A percentile compares a stretch with the other conserved stretches of the same genome.
These are phyloP conservation scores for Eimeria necatrix DNA, from an alignment of 169 alveolate genomes.

Conservation along the genomic window DNA sequence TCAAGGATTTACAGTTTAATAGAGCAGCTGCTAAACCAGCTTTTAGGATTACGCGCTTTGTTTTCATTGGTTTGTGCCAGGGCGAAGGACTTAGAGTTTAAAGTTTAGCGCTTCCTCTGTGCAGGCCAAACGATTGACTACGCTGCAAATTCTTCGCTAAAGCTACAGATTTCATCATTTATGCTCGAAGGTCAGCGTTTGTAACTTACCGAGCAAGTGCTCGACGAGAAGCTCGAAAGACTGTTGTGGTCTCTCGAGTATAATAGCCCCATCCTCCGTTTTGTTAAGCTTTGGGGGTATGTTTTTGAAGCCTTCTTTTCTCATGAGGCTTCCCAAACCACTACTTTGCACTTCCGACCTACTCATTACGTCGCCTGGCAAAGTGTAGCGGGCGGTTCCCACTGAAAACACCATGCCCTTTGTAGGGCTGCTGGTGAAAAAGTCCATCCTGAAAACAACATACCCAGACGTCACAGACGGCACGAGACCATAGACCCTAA, in stretches of 20 bases:
- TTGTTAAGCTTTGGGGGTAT: constrained; percentile 61
- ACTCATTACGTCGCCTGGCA: constrained; percentile 71
- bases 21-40: too few relatives aligned
- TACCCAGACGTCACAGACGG: neutral
- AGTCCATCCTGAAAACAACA: constrained; percentile 4
- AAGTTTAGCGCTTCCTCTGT: neutral
- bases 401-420: constrained; percentile 46
- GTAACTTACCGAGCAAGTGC: constrained; percentile 71
- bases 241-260: constrained; percentile 55
- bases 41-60: too few relatives aligned
- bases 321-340: constrained; percentile 52
- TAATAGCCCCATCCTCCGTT: constrained; percentile 65
- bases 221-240: constrained; percentile 70
- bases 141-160: too few relatives aligned
- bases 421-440: constrained; percentile 16
- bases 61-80: too few relatives aligned
- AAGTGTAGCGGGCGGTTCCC: constrained; percentile 8
- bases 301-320: constrained; percentile 79
- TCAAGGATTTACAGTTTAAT: too few relatives aligned
- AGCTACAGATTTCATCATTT: too few relatives aligned
- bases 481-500: constrained; percentile 3
- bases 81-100: neutral
- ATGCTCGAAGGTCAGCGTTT: neutral
- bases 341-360: constrained; percentile 61
- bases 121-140: too few relatives aligned